Evolutionary conservation across 495 filamentous ascomycete species (phyloP), one percentile per base, ranked within the genome.

Genomic region (Penicillium atrosanguineum): DNA sequence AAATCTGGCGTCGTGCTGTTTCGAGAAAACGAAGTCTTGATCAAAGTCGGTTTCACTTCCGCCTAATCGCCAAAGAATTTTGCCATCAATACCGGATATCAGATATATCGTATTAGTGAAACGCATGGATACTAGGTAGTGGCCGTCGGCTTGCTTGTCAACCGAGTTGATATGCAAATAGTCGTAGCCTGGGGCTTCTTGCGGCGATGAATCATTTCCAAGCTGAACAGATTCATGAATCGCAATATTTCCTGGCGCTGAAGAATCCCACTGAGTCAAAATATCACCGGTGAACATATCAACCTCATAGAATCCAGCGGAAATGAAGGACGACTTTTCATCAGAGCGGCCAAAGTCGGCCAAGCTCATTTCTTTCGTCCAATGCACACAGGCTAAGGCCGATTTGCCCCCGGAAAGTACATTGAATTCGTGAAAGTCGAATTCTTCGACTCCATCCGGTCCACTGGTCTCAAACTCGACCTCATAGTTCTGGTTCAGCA

Each of bases 391-490:
- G 48, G 15, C 20, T 43, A 63, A 19, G 9, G 56, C 62, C 15
- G 44, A 46, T 19, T 56, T 44, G n/a, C 50, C 52, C 14, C 42
- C 53, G 15, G 40, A 16, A 11, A 43, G 40, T 16, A 43, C 36
- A 14, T 56, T 56, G 48, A 64, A 59, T 34, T 67, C 64, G 38
- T 67, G 62, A 38, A 54, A 50, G 46, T 67, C 59, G 21, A 57
- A 47, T n/a, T 38, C 46, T 21, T 43, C 40, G 21, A 43, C 4
- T 5, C 40, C 49, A 19, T 59, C 36, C 39, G 56, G 51, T 50
- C 59, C 55, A 16, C 61, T 58, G 47, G 70, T 67, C 20, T 67
- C 48, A 23, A 60, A 47, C 40, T 68, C 55, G 42, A 69, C 52
- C 9, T 43, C 37, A 36, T 55, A 55, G 3, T 26, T 34, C 14